These are phyloP conservation scores for Talaromyces stipitatus DNA, from an alignment of 495 filamentous ascomycete genomes.

Conservation along the genomic window DNA sequence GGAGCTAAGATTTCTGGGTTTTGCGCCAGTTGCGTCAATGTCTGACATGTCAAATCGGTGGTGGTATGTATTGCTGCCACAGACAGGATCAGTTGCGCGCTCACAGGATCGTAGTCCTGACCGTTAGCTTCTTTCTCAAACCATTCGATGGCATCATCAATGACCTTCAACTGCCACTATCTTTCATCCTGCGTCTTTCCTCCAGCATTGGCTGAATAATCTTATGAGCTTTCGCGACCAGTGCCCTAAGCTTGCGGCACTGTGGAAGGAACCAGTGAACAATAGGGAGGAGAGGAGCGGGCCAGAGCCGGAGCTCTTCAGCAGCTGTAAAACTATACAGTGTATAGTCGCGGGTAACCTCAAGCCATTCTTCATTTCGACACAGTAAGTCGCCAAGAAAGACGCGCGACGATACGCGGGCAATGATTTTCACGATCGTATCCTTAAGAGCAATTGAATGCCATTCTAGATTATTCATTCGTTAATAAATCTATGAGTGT, in stretches of 20 bases:
- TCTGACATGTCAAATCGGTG: background rate
- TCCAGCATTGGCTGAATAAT: background rate
- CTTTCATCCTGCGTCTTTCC: background rate
- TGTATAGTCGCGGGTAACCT: constrained; percentile 31
- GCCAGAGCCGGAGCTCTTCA: constrained; percentile 23
- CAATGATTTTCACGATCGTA: constrained; percentile 32
- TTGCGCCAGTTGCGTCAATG: background rate
- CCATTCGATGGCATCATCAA: constrained; percentile 10
- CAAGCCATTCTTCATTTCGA: constrained; percentile 33
- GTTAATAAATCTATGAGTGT: background rate
- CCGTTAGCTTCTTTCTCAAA: constrained; percentile 11
- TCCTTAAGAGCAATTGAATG: constrained; percentile 16
- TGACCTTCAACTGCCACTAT: too few relatives aligned
- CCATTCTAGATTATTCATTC: constrained; percentile 11
- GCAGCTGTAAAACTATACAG: constrained; percentile 23
- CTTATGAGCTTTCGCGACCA: background rate
- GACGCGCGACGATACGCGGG: constrained; percentile 36
- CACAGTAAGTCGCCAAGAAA: constrained; percentile 38
- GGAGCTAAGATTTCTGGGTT: constrained; percentile 13
- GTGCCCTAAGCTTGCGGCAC: background rate
- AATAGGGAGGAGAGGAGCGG: constrained; percentile 28
- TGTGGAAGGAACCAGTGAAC: constrained; percentile 6
- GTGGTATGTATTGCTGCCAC: constrained; percentile 1
- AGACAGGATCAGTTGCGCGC: constrained; percentile 10
- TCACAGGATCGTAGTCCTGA: constrained; percentile 11